Base-by-base conservation (phyloP, 768 basidiomycete species). In the Crassisporium funariophilum region DNA sequence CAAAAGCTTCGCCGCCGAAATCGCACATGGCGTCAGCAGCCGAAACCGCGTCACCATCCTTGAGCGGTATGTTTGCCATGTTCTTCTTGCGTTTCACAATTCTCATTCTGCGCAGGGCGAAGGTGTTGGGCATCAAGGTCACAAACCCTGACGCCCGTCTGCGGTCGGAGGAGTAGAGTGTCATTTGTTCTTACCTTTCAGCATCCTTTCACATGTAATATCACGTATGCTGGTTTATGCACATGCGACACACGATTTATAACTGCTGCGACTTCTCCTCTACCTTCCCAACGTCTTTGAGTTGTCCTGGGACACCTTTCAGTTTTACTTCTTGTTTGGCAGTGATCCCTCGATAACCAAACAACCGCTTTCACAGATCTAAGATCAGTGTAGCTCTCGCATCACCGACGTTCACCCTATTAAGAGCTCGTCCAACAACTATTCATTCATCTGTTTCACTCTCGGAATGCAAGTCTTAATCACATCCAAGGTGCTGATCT, bases 1-100 rank as follows among this genome's bases (percentile, higher is more conserved):
- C 83, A 91, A 91, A 78, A 86, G 75, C 62, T 98, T 88, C 66
- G 86, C 94, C 39, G 97, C 94, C 44, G 92, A 95, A 69, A 93
- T 99, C 60, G 97, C 97, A 42, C 95, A 97, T 80, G 86, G 83
- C 58, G 94, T 99, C 55, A 91, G 87, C 75, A 90, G 89, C 78
- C 87, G 91, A 68, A 98, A 98, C 81, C 90, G 97, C 58, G 84
- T 85, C 44, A 73, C 79, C 47, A 94, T 99, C 59, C 74, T 98
- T 41, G 92, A 95, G 72, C 81, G 94, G 87, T 90, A 53, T 34
- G 74, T 68, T 41, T 17, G 12, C 15, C 29, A 35, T 9, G 19
- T 21, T 29, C 6, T 11, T 5, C 13, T 27, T 38, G 15, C 6
- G 13, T 38, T 31, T 2, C 29, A 31, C 36, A 35, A 6, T 5